Conservation (phyloP, 2,329 filamentous ascomycete genomes). For the Ophiocordyceps camponoti-leonardi region DNA sequence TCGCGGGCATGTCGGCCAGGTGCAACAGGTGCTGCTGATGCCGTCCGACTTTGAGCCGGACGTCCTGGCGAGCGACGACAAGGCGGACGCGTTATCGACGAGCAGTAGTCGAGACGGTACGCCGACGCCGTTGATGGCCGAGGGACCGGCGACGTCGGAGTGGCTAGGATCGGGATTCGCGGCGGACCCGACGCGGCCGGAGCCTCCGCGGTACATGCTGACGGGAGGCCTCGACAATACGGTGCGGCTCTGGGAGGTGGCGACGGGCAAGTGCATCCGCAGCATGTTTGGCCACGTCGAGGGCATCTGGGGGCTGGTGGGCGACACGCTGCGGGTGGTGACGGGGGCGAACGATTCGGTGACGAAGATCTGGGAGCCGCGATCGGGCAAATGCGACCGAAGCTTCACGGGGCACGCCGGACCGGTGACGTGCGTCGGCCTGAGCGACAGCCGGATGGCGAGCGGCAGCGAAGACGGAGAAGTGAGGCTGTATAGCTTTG, state of each 20-base stretch:
- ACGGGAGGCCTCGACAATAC: slow-evolving; percentile 85
- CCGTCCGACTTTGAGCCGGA: slow-evolving; percentile 83
- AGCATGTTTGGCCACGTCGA: slow-evolving; percentile 96
- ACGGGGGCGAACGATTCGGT: slow-evolving; percentile 84
- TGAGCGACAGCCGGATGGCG: slow-evolving; percentile 79
- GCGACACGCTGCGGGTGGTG: slow-evolving; percentile 75
- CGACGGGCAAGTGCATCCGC: slow-evolving; percentile 63
- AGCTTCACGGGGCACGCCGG: slow-evolving; percentile 84
- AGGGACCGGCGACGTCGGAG: slow-evolving; percentile 16
- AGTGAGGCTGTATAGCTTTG: slow-evolving; percentile 69
- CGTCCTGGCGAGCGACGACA: slow-evolving; percentile 32
- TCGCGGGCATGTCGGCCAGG: slow-evolving; percentile 82
- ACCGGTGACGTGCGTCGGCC: slow-evolving; percentile 80
- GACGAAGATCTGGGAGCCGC: slow-evolving; percentile 86
- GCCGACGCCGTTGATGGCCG: slow-evolving; percentile 13
- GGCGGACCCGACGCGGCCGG: slow-evolving; percentile 40
- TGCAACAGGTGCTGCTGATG: slow-evolving; percentile 77
- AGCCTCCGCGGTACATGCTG: slow-evolving; percentile 80
- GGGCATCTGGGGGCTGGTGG: slow-evolving; percentile 84
- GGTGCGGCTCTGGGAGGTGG: slow-evolving; percentile 82
- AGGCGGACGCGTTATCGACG: slow-evolving; percentile 36
- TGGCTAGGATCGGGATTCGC: slow-evolving; percentile 47
- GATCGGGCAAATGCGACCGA: slow-evolving; percentile 78
- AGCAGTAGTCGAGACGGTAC: slow-evolving; percentile 28
- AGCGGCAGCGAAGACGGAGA: slow-evolving; percentile 90